These are phyloP conservation scores for Arthrobotrys sinensis DNA, from an alignment of 2,329 filamentous ascomycete species.

Conservation along the genomic window DNA sequence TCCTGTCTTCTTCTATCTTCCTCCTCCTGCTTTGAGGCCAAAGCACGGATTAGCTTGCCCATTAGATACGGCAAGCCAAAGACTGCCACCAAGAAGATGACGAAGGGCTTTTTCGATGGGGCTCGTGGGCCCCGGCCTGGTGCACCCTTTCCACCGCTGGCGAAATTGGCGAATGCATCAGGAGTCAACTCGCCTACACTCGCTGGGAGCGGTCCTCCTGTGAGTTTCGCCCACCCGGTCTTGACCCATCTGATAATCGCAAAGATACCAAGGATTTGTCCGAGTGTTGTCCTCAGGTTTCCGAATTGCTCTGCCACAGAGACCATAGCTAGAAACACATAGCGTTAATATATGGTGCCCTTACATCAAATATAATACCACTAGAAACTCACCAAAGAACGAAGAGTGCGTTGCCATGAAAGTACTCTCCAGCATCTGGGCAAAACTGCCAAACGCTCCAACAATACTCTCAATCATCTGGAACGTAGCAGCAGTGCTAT, in stretches of 20 bases:
- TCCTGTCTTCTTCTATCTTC: constrained; percentile 77
- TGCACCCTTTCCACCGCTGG: constrained; percentile 66
- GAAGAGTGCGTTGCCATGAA: constrained; percentile 99
- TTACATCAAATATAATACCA: constrained; percentile 38
- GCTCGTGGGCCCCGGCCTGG: constrained; percentile 79
- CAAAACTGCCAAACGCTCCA: constrained; percentile 95
- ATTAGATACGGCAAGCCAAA: constrained; percentile 97
- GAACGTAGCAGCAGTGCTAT: constrained; percentile 95
- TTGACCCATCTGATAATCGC: constrained; percentile 95
- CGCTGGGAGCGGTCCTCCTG: constrained; percentile 88
- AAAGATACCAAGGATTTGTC: constrained; percentile 94
- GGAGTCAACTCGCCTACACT: constrained; percentile 90
- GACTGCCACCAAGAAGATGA: constrained; percentile 94
- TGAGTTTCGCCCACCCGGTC: constrained; percentile 90
- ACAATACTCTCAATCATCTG: constrained; percentile 99
- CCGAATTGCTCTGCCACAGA: constrained; percentile 98
- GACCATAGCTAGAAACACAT: constrained; percentile 81
- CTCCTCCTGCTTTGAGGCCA: constrained; percentile 88
- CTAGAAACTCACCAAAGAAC: constrained; percentile 83
- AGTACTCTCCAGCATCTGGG: constrained; percentile 99
- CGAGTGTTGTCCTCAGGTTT: constrained; percentile 91
- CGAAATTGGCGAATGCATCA: constrained; percentile 88
- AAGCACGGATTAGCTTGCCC: constrained; percentile 90
- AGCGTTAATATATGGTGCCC: constrained; percentile 28
- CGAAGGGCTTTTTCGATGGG: constrained; percentile 92